Evolutionary conservation across 345 rosid genomes (phyloP), one percentile per base, ranked within the genome.

Genomic region (rapeseed (Brassica napus)): DNA sequence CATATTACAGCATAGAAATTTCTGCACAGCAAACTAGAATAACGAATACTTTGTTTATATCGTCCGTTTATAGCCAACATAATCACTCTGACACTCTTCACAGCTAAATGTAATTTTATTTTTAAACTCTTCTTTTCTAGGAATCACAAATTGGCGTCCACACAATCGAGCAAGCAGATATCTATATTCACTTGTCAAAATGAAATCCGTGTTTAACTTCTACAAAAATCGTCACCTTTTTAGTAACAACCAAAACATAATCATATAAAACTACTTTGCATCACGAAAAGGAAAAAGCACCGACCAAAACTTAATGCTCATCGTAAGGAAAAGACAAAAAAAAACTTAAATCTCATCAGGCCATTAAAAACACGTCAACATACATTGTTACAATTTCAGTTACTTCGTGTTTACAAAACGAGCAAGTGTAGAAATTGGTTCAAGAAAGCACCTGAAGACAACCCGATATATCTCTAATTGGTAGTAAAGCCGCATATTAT

Each of bases 281-380:
- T 72, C 62, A 18, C 26, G 30, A 77, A 69, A 62, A 15, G 68
- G 31, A 32, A 73, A 79, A 79, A 49, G 78, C 74, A 79, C 82
- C 78, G 82, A 73, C 82, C 78, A 79, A 34, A 59, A 79, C 44
- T 79, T 67, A 47, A 73, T 31, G 74, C 63, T 73, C 68, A 59
- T 72, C 73, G 73, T 77, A 77, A 69, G 10, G 1, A 39, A 23
- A 5, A 68, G 26, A 34, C 68, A 58, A 21, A 21, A 21, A 35
- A n/a, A 35, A 37, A 31, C 6, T 55, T 30, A 12, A 77, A 76
- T 6, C 70, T 49, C 37, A 21, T 9, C 23, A 11, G 15, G 15
- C 7, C 3, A 57, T 6, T 32, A 18, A 52, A 30, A 34, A 49
- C 52, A 78, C 26, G 60, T 55, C 44, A 39, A 24, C 8, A 57